Evolutionary conservation across 768 basidiomycete genomes (phyloP).

Genomic region (Boletus rufocinnamomeus): DNA sequence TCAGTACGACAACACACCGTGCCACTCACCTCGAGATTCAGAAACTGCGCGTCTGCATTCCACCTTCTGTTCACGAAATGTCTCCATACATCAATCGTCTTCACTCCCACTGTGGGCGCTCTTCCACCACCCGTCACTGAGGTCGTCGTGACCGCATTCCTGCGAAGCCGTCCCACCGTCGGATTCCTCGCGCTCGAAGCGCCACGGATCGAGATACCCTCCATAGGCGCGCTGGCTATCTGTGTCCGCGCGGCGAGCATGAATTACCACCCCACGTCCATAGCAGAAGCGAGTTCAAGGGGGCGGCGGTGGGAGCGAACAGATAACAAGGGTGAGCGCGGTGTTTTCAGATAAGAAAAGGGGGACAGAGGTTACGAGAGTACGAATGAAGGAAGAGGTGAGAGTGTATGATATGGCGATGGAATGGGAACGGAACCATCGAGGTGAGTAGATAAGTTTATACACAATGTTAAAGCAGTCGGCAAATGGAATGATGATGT

Average conservation of each 20-base stretch:
- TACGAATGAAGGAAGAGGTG: slow-evolving; percentile 10
- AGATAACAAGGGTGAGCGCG: slow-evolving; percentile 41
- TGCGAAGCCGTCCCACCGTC: slow-evolving; percentile 56
- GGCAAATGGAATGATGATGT: slow-evolving; percentile 16
- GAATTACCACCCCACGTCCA: slow-evolving; percentile 24
- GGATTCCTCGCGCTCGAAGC: slow-evolving; percentile 49
- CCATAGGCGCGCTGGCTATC: slow-evolving; percentile 40
- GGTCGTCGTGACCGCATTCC: slow-evolving; percentile 51
- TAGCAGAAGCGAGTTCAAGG: slow-evolving; percentile 23
- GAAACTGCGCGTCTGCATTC: slow-evolving; percentile 65
- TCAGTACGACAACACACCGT: not conserved
- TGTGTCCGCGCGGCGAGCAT: slow-evolving; percentile 46
- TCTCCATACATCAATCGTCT: slow-evolving; percentile 68
- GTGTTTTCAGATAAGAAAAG: slow-evolving; percentile 26
- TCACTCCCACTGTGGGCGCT: slow-evolving; percentile 31
- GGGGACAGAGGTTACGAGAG: slow-evolving; percentile 8
- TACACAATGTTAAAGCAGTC: slow-evolving; percentile 19
- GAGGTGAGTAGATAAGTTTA: slow-evolving; percentile 16
- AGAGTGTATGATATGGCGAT: slow-evolving; percentile 14
- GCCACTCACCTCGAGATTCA: slow-evolving; percentile 78
- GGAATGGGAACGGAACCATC: slow-evolving; percentile 16
- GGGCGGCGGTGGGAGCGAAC: slow-evolving; percentile 31
- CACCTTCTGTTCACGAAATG: slow-evolving; percentile 74
- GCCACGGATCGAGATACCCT: slow-evolving; percentile 65
- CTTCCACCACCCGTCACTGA: slow-evolving; percentile 14